Evolutionary conservation across 2,329 filamentous ascomycete species (phyloP), one percentile per base, ranked within the genome.

Genomic region (Colletotrichum somersetense): DNA sequence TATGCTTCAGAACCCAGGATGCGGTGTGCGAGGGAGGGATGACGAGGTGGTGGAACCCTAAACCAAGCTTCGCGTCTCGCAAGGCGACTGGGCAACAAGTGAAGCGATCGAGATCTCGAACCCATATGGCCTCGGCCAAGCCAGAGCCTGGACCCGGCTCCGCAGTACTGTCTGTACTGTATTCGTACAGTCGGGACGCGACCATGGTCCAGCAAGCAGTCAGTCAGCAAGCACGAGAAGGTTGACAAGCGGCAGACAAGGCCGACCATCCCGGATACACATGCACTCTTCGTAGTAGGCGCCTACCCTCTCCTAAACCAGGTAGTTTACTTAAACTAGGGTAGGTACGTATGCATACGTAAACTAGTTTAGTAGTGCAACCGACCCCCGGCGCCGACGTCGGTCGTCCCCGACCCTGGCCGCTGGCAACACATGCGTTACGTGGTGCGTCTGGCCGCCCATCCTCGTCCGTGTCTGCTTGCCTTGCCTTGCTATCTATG

Each of bases 41-140:
- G 69, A 64, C 69, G 66, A 69, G 53, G 59, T 8, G 50, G 69
- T 69, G 69, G 69, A 59, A 61, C 69, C 69, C 69, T 10, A 48
- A 42, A 20, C 23, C 66, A 69, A 61, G 66, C 30, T 69, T 72
- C 59, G 64, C 40, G 59, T 53, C 55, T 42, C 42, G 26, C 66
- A 40, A 44, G 30, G 53, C 52, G 53, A 59, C 61, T 64, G 55
- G 59, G 40, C 66, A 23, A 61, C 16, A 23, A 58, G 23, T 61
- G 66, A 69, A 48, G 65, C 65, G 66, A 72, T 69, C 65, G 53
- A 72, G 66, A 69, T 72, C 69, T 68, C 40, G 44, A 61, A 56
- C 26, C 46, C 48, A 46, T 20, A 33, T 35, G 35, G 35, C 35
- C 3, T 59, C 53, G 59, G 66, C 61, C 56, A 64, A 57, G 40